Evolutionary conservation across 441 rosid genomes (phyloP).

Genomic region (Adansonia grandidieri): DNA sequence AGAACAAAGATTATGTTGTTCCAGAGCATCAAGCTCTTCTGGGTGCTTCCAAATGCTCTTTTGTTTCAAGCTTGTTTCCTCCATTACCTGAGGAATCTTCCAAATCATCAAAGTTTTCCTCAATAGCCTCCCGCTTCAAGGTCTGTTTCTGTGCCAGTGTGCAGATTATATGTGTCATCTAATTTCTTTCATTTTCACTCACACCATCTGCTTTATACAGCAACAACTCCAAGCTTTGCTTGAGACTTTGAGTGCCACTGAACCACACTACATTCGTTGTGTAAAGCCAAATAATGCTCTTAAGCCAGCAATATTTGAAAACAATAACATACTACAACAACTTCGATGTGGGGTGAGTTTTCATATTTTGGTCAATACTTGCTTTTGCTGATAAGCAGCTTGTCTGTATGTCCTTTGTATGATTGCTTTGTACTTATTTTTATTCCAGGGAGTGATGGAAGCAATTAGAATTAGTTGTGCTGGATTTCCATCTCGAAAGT

Average conservation of each 20-base stretch:
- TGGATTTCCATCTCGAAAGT: slow-evolving; percentile 91
- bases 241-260: slow-evolving; percentile 87
- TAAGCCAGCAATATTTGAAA: slow-evolving; percentile 88
- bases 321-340: slow-evolving; percentile 78
- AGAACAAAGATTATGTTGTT: slow-evolving; percentile 97
- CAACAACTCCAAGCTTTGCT: slow-evolving; percentile 97
- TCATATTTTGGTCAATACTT: slow-evolving; percentile 34
- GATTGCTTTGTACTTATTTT: slow-evolving; percentile 23
- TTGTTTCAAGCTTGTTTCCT: slow-evolving; percentile 85
- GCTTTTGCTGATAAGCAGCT: slow-evolving; percentile 21
- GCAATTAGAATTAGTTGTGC: slow-evolving; percentile 99
- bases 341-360: slow-evolving; percentile 93
- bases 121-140: slow-evolving; percentile 93
- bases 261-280: slow-evolving; percentile 93
- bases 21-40: slow-evolving; percentile 93
- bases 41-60: slow-evolving; percentile 70
- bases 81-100: slow-evolving; percentile 82
- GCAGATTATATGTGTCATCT: slow-evolving; percentile 29
- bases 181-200: slow-evolving; percentile 17
- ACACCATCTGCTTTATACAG: slow-evolving; percentile 48
- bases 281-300: slow-evolving; percentile 94
- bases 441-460: slow-evolving; percentile 91
- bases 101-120: slow-evolving; percentile 90
- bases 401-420: slow-evolving; percentile 17
- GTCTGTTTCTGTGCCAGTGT: slow-evolving; percentile 46